Base-by-base conservation (phyloP, 768 basidiomycete genomes). In the Rhodotorula taiwanensis region DNA sequence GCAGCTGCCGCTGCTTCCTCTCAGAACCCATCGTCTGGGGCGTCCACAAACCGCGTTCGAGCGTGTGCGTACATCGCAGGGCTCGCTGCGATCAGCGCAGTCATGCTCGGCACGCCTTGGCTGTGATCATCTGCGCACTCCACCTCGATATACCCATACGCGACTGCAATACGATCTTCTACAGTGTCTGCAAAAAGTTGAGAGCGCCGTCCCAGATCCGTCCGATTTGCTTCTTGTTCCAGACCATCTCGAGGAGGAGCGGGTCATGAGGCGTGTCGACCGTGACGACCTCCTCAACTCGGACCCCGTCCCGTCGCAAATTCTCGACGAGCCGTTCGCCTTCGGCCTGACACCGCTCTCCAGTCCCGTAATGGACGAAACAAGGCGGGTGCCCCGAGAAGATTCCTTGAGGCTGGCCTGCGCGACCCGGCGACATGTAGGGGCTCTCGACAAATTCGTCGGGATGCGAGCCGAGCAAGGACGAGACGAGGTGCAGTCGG, bases 191-290 rank as follows among this genome's bases (percentile, higher is more conserved):
- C 6, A 59, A 20, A 27, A 60, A 60, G 4, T n/a, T 15, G 5
- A 60, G 4, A 7, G 58, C 64, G 9, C 60, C 60, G 1, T 43
- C 42, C 60, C 60, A 62, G 4, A 67, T 31, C 43, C 45, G 30
- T 28, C 58, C 39, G 30, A 61, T 27, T 47, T 58, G 41, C 1
- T 50, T 25, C 34, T 53, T 43, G 9, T 44, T 55, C 67, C 67
- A 68, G 4, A 58, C 13, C 25, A 51, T 58, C 30, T 27, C 52
- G 9, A 68, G 27, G 20, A 64, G 58, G 11, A 68, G 25, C 15
- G 61, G 16, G 25, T 69, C 67, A 33, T 69, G 67, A 13, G 53
- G 48, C 30, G 59, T 58, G 28, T 69, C 67, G 20, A 49, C 41
- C 10, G 55, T 64, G 27, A 42, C 50, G 25, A 52, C 52, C 43